Percentiles rank a stretch among this genome's conserved stretches.
These are phyloP conservation scores for Simplicillium sp. DNA, from an alignment of 2,329 filamentous ascomycete genomes.

Conservation along the genomic window DNA sequence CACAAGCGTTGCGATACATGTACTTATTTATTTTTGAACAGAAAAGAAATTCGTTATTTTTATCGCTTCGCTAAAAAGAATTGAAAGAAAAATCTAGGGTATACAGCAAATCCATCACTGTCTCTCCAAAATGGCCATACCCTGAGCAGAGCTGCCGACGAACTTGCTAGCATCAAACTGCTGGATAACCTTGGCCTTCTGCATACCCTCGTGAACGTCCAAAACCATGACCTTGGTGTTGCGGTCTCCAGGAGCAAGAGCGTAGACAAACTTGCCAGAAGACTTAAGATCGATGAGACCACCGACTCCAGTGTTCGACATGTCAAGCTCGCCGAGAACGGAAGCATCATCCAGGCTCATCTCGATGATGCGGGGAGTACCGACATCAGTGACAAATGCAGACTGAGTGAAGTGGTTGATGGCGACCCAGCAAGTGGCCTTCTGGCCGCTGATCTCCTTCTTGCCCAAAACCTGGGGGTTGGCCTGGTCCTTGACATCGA, in stretches of 20 bases:
- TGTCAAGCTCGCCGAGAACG: constrained; percentile 31
- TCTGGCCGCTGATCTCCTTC: constrained; percentile 37
- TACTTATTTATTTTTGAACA: too few species aligned
- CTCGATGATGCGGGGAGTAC: constrained; percentile 42
- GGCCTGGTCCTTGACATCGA: constrained; percentile 27
- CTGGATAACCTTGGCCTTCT: constrained; percentile 4
- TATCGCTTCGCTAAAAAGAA: too few species aligned
- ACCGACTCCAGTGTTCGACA: constrained; percentile 33
- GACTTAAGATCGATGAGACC: constrained; percentile 47
- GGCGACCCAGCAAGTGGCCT: constrained; percentile 48
- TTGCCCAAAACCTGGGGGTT: constrained; percentile 25
- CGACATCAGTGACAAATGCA: constrained; percentile 50
- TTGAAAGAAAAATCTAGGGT: too few species aligned
- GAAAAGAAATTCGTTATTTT: too few species aligned
- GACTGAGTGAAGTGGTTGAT: constrained; percentile 36
- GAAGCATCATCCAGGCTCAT: constrained; percentile 40
- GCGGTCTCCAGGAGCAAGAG: constrained; percentile 43
- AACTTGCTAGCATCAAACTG: constrained; percentile 5
- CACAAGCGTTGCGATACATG: too few species aligned
- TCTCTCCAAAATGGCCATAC: constrained; percentile 5
- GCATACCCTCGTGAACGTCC: constrained; percentile 3
- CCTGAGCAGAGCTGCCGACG: constrained; percentile 5
- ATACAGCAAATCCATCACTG: too few species aligned
- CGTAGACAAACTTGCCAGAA: constrained; percentile 47
- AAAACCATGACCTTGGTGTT: constrained; percentile 11